A percentile compares a stretch with the other conserved stretches of the same genome.
Conservation (phyloP, 1,139 yeast genomes). For the Blastobotrys petasosporus region DNA sequence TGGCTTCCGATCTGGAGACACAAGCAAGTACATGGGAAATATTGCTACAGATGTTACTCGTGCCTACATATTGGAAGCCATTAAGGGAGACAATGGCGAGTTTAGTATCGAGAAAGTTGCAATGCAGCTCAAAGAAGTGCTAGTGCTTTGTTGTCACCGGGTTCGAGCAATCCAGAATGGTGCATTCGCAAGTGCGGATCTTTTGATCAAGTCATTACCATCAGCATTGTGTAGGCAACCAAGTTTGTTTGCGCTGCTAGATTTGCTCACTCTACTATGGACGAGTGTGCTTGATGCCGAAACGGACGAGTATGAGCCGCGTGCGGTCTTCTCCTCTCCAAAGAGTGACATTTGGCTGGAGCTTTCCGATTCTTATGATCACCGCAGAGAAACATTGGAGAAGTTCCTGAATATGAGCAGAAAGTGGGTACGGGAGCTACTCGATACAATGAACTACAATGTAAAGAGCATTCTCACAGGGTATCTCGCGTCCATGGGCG, state of each 20-base stretch:
- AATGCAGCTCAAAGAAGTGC: conserved; percentile 60
- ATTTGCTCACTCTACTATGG: conserved; percentile 68
- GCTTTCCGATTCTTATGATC: conserved; percentile 70
- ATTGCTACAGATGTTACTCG: conserved; percentile 57
- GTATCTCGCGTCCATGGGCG: conserved; percentile 50
- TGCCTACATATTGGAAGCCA: conserved; percentile 47
- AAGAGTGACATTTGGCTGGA: conserved; percentile 50
- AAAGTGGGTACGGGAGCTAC: conserved; percentile 55
- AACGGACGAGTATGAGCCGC: conserved; percentile 78
- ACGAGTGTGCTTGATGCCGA: conserved; percentile 85
- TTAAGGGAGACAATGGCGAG: conserved; percentile 44
- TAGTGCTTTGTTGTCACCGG: conserved; percentile 73
- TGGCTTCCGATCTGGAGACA: conserved; percentile 62
- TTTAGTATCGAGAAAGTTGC: conserved; percentile 53
- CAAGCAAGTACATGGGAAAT: conserved; percentile 63
- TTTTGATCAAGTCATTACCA: conserved; percentile 64
- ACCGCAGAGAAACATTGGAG: conserved; percentile 66
- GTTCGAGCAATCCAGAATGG: conserved; percentile 69
- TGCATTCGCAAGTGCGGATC: conserved; percentile 74
- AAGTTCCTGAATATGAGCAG: conserved; percentile 54
- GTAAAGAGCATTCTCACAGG: conserved; percentile 71
- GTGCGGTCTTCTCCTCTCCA: conserved; percentile 58
- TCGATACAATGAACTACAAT: conserved; percentile 60
- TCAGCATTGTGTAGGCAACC: conserved; percentile 70
- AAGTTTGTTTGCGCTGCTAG: conserved; percentile 73